Percentiles rank a stretch among this genome's conserved stretches.
These are phyloP conservation scores for Pseudognaphalium luteoalbum DNA, from an alignment of 129 eudicot species.

Conservation along the genomic window DNA sequence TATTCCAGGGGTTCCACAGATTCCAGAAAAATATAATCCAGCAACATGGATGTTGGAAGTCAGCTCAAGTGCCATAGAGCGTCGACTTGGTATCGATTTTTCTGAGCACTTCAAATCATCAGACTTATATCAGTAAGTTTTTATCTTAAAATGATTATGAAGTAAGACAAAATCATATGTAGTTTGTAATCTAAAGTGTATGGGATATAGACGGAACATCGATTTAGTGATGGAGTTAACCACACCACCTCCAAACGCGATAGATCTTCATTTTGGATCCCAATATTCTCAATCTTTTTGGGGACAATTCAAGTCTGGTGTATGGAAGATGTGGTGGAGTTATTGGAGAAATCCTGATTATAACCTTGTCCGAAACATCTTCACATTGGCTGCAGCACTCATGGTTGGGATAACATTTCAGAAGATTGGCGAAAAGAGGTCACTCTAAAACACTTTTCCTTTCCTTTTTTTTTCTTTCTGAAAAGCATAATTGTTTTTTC, in stretches of 20 bases:
- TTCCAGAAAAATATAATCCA: conserved; percentile 63
- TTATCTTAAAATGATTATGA: background rate
- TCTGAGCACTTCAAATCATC: conserved; percentile 53
- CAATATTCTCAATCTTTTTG: conserved; percentile 62
- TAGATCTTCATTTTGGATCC: conserved; percentile 59
- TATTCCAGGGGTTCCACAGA: conserved; percentile 52
- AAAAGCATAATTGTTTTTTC: background rate
- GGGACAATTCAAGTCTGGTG: conserved; percentile 72
- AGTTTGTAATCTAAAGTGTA: background rate
- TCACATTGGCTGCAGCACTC: conserved; percentile 62
- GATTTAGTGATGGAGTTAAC: conserved; percentile 58
- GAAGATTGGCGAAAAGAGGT: conserved; percentile 75
- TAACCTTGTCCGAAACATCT: conserved; percentile 72
- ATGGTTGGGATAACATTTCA: conserved; percentile 73
- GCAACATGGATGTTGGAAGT: conserved; percentile 88
- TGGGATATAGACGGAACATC: conserved; percentile 50
- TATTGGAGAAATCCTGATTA: conserved; percentile 96
- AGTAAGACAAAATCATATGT: background rate
- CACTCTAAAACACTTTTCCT: background rate
- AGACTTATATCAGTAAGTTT: conserved; percentile 44
- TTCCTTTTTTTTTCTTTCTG: too few relatives aligned
- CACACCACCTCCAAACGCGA: conserved; percentile 54
- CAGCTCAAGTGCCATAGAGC: conserved; percentile 51
- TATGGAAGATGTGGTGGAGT: conserved; percentile 89
- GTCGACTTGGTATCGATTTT: conserved; percentile 58